Percentiles rank a stretch among this genome's conserved stretches.
Evolutionary conservation across 129 eudicot genomes (phyloP).

Genomic region (Logfia minima): DNA sequence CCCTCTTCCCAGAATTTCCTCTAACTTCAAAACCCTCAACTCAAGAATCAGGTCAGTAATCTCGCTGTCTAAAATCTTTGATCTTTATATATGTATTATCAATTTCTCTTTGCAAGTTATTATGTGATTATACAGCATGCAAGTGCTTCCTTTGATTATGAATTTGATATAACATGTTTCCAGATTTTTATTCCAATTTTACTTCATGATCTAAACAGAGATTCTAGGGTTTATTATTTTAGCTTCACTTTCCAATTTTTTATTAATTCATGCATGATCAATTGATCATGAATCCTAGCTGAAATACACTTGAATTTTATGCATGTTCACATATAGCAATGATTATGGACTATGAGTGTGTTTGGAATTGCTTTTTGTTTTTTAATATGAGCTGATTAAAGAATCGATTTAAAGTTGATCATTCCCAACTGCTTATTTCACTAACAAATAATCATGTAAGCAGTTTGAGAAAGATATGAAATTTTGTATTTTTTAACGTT

Average conservation of each 20-base stretch:
- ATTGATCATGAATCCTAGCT: neutral
- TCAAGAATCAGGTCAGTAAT: conserved; percentile 32
- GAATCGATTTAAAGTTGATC: neutral
- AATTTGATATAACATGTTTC: neutral
- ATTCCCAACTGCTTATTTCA: neutral
- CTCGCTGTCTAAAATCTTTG: neutral
- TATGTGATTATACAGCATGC: neutral
- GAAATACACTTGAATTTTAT: neutral
- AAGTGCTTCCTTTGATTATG: neutral
- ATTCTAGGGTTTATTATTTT: neutral
- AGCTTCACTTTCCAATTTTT: neutral
- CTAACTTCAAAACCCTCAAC: conserved; percentile 21
- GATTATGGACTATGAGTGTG: neutral
- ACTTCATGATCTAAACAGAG: neutral
- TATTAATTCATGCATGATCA: neutral
- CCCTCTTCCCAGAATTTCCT: conserved; percentile 10
- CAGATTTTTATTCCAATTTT: neutral
- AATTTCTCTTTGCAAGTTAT: no score
- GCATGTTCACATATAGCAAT: neutral
- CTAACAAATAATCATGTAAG: neutral
- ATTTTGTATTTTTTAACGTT: neutral
- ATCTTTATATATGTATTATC: neutral
- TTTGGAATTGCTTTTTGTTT: neutral
- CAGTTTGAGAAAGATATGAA: neutral
- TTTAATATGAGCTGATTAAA: neutral